Base-by-base conservation (phyloP, 148 eudicot species). In the Euryodendron excelsum region DNA sequence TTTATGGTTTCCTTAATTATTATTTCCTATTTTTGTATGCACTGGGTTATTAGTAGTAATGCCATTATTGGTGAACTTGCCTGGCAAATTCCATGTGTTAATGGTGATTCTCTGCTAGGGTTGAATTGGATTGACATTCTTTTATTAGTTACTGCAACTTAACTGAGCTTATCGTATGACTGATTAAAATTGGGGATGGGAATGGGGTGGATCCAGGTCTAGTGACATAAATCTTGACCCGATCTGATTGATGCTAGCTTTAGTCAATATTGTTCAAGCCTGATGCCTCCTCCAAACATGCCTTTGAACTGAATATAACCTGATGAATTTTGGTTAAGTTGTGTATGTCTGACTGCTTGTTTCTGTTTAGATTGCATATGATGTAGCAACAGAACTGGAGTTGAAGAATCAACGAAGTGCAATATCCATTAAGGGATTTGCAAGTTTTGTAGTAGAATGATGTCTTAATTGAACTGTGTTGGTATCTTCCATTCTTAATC, bases 51-150 rank as follows among this genome's bases (percentile, higher is more conserved):
- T 18, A 28, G 4, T 30, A 6, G 8, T 25, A 58, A 34, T 34
- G 59, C 76, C n/a, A 28, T 62, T 45, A 27, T 58, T 77, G 31
- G 52, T 47, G 60, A 47, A 20, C 27, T 75, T 48, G 28, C 61
- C 50, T 27, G n/a, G 53, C 69, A 28, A 62, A 61, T 28, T 61
- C 36, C 12, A 34, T 31, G 11, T 36, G 31, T 76, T 41, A 44
- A 47, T 30, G 79, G 60, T 63, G 70, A 44, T 63, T 76, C 71
- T 48, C 18, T 9, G 31, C 39, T 18, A 45, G 71, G 47, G 5
- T 76, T 47, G 60, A 64, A 48, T 37, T 36, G n/a, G 65, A 3
- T 47, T 64, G 60, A 61, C n/a, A 64, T 62, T 45, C 3, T 75
- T 60, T 63, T 15, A 75, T 30, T 62, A 59, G 10, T 21, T 55